A percentile compares a stretch with the other conserved stretches of the same genome.
Evolutionary conservation across 805 yeast species (phyloP).

Genomic region (Starmerella apis): DNA sequence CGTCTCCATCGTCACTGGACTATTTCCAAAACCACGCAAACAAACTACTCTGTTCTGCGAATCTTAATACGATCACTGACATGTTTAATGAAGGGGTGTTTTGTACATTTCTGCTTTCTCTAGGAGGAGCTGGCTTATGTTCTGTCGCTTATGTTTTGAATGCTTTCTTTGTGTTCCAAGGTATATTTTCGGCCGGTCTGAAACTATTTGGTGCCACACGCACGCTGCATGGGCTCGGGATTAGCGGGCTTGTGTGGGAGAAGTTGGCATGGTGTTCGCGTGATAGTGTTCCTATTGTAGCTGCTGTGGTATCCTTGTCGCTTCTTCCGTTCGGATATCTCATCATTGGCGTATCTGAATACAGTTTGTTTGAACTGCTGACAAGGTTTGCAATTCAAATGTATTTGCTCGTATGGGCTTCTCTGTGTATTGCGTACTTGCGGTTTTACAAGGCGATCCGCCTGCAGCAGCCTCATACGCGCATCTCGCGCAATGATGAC

Average conservation of each 20-base stretch:
- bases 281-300: conserved; percentile 17
- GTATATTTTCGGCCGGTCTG: conserved; percentile 11
- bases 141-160: conserved; percentile 6
- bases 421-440: conserved; percentile 51
- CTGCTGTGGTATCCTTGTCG: conserved; percentile 3
- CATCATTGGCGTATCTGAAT: neutral
- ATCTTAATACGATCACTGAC: neutral
- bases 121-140: conserved; percentile 10
- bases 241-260: conserved; percentile 10
- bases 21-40: neutral
- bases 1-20: conserved; percentile 7
- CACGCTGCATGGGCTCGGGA: conserved; percentile 19
- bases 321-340: conserved; percentile 11
- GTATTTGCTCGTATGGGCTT: conserved; percentile 54
- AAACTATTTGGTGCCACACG: conserved; percentile 21
- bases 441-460: conserved; percentile 52
- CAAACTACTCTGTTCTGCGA: neutral
- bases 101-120: conserved; percentile 14
- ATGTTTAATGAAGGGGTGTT: conserved; percentile 14
- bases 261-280: conserved; percentile 13
- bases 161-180: conserved; percentile 15
- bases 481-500: conserved; percentile 51
- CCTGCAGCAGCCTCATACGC: conserved; percentile 38
- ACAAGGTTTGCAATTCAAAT: conserved; percentile 8
- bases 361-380: conserved; percentile 4